Evolutionary conservation across 306 rosid genomes (phyloP), one percentile per base, ranked within the genome.

Genomic region (Cucurbita pepo): DNA sequence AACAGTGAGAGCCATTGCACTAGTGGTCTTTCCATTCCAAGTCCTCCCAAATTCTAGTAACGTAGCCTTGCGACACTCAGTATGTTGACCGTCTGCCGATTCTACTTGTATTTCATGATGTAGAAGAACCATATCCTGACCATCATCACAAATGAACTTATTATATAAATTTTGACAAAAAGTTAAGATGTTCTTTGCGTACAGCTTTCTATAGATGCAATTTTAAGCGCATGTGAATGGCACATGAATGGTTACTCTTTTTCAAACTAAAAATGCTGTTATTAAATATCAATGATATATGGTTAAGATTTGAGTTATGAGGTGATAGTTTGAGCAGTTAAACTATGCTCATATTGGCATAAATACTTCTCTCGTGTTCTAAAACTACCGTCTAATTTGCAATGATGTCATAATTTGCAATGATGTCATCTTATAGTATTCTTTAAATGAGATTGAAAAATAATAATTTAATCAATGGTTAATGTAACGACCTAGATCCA

Each of bases 61-160:
- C 47, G 97, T 91, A 52, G 95, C 96, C 56, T 79, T 85, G n/a
- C 83, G 97, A 18, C 82, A 88, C 83, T 91, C 91, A 41, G 70
- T 81, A 6, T 22, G 64, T 76, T 86, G 81, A 71, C 74, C 71
- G 44, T 84, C 91, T 3, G 96, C 91, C 72, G 82, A 87, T 64
- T 86, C 97, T 76, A 87, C 66, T 79, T 87, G 95, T 81, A 94
- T 84, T 86, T 94, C 97, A 60, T 94, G 99, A 84, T 89, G 85
- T 82, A 94, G 79, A 77, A 94, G 89, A 79, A 94, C 99, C 99
- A 94, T 94, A 79, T 94, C 99, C 99, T 94, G 83, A 80, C 30
- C 81, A 82, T 18, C 64, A 56, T 51, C 77, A 55, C 76, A 75
- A 62, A 44, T 69, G 57, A 60, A 21, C 56, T 47, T 47, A 5